Conservation (phyloP, 805 yeast genomes). For the Candida incommunis region DNA sequence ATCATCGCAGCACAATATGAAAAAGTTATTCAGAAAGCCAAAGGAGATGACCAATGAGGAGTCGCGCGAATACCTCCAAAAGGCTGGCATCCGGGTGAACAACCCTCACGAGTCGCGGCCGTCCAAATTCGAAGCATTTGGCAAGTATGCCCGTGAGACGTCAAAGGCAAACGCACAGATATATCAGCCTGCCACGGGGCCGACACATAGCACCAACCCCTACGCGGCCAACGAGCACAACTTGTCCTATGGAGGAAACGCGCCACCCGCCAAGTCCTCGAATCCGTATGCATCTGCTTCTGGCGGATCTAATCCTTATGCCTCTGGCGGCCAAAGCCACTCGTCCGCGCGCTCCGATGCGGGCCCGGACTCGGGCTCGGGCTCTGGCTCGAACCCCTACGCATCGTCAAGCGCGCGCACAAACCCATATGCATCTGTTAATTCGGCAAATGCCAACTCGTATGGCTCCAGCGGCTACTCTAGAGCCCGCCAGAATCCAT, state of each 20-base stretch:
- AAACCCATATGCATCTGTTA: not conserved
- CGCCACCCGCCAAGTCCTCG: not conserved
- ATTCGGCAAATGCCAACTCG: too few relatives aligned
- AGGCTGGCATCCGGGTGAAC: constrained; percentile 18
- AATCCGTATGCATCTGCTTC: too few relatives aligned
- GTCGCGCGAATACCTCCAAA: constrained; percentile 26
- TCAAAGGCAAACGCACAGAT: not conserved
- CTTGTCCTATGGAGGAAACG: not conserved
- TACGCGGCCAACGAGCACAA: not conserved
- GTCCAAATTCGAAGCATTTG: not conserved
- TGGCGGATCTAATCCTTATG: not conserved
- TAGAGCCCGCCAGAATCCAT: constrained; percentile 1
- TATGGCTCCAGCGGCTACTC: not conserved
- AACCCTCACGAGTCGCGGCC: not conserved
- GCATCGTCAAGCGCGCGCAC: not conserved
- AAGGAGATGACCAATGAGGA: constrained; percentile 39
- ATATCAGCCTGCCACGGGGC: not conserved
- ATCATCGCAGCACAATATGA: constrained; percentile 21
- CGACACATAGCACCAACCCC: not conserved
- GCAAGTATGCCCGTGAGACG: not conserved
- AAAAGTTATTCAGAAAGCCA: constrained; percentile 32
- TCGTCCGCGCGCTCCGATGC: not conserved
- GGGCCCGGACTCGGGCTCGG: too few relatives aligned
- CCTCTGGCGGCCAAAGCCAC: not conserved
- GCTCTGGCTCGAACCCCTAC: not conserved